These are phyloP conservation scores for Achaetomiella virescens DNA, from an alignment of 495 filamentous ascomycete genomes.

Conservation along the genomic window DNA sequence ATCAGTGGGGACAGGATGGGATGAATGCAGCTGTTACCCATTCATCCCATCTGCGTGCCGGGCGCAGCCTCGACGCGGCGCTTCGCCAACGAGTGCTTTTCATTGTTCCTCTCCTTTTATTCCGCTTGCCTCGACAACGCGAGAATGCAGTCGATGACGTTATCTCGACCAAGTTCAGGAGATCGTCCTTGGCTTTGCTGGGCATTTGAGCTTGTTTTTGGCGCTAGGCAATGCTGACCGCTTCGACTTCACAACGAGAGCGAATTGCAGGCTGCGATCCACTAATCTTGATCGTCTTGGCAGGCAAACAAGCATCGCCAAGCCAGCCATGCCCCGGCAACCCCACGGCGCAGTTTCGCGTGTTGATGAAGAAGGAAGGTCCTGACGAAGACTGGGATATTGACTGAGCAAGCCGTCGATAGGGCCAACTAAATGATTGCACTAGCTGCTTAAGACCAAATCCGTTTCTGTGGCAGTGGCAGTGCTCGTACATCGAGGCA, in stretches of 20 bases:
- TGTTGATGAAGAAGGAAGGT: no score
- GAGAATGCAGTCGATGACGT: not conserved
- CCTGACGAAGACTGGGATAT: no score
- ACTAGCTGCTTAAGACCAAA: no score
- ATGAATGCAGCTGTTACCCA: no score
- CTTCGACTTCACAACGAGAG: not conserved
- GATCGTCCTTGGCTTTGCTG: slow-evolving; percentile 1
- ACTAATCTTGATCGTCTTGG: not conserved
- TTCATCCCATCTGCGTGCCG: not conserved
- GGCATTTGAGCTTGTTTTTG: slow-evolving; percentile 12
- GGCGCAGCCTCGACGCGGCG: not conserved
- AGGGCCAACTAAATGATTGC: no score
- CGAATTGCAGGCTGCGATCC: not conserved
- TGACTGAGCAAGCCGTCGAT: no score
- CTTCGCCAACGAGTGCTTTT: not conserved
- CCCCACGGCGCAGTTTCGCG: no score
- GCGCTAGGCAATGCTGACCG: not conserved
- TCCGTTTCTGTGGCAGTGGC: no score
- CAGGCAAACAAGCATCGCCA: slow-evolving; percentile 11
- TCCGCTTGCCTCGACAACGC: not conserved
- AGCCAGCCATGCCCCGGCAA: not conserved
- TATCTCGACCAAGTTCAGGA: not conserved
- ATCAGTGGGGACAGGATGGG: not conserved
- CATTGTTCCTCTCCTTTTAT: not conserved
- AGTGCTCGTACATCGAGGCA: not conserved